These are phyloP conservation scores for Penicillium digitatum DNA, from an alignment of 2,329 filamentous ascomycete species.

Conservation along the genomic window DNA sequence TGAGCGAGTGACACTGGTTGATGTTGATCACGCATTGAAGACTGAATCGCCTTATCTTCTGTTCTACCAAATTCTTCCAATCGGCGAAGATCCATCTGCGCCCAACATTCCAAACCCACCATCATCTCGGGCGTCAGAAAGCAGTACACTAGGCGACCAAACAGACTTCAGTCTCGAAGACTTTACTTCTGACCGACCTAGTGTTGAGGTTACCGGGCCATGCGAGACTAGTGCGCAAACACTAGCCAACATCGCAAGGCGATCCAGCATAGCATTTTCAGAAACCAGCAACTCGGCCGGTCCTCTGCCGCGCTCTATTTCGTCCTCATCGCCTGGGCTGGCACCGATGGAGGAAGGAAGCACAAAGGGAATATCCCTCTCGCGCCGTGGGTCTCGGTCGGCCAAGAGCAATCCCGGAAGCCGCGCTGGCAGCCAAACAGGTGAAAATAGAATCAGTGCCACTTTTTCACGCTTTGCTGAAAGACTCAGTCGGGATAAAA, in stretches of 20 bases:
- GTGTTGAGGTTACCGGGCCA: conserved; percentile 37
- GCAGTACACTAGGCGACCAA: conserved; percentile 13
- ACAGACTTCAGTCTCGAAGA: conserved; percentile 14
- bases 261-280: conserved; percentile 30
- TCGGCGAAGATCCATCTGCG: conserved; percentile 60
- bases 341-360: conserved; percentile 25
- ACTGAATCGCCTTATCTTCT: conserved; percentile 91
- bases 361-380: conserved; percentile 22
- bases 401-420: conserved; percentile 34
- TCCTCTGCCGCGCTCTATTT: conserved; percentile 20
- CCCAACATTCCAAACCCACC: conserved; percentile 34
- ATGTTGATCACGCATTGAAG: conserved; percentile 72
- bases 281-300: conserved; percentile 15
- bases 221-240: conserved; percentile 22
- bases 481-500: conserved; percentile 31
- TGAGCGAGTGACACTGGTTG: conserved; percentile 68
- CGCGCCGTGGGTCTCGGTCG: conserved; percentile 29
- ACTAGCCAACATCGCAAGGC: conserved; percentile 18
- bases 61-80: conserved; percentile 91
- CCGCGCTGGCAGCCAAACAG: conserved; percentile 34
- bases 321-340: conserved; percentile 27
- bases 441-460: conserved; percentile 36
- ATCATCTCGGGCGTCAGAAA: conserved; percentile 28
- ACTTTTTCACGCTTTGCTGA: conserved; percentile 37
- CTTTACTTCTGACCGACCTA: conserved; percentile 32